Percentiles rank a stretch among this genome's conserved stretches.
These are phyloP conservation scores for Dichotomopilus funicola DNA, from an alignment of 2,329 filamentous ascomycete species.

Conservation along the genomic window DNA sequence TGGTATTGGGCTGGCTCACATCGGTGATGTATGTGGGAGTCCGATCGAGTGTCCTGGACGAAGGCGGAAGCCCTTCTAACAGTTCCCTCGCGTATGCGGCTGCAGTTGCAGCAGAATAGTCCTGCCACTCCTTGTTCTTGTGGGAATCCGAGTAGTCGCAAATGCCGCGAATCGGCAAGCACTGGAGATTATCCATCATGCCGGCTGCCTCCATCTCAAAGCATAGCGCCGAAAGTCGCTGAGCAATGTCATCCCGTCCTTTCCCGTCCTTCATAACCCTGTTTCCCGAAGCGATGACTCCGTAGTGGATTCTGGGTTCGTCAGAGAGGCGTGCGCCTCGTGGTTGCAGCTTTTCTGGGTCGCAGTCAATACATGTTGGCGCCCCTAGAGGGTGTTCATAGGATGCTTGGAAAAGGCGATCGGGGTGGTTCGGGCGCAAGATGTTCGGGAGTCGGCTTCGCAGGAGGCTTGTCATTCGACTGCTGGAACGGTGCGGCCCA, in stretches of 20 bases:
- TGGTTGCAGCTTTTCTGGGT: slow-evolving; percentile 1
- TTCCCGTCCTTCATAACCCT: slow-evolving; percentile 10
- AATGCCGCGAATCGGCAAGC: slow-evolving; percentile 31
- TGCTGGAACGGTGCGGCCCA: background rate
- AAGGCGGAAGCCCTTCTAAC: no score
- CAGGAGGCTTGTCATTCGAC: slow-evolving; percentile 2
- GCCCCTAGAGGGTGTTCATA: slow-evolving; percentile 5
- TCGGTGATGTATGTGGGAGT: no score
- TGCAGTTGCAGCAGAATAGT: slow-evolving; percentile 27
- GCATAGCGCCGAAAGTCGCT: slow-evolving; percentile 13
- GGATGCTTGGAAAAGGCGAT: slow-evolving; percentile 2
- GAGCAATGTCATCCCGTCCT: slow-evolving; percentile 2
- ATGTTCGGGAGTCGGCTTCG: background rate
- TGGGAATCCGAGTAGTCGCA: slow-evolving; percentile 33
- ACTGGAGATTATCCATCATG: slow-evolving; percentile 27
- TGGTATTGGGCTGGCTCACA: no score
- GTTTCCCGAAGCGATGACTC: slow-evolving; percentile 16
- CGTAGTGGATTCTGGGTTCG: slow-evolving; percentile 4
- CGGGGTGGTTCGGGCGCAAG: background rate
- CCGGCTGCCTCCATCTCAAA: slow-evolving; percentile 29
- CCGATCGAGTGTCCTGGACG: no score
- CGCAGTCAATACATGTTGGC: slow-evolving; percentile 1
- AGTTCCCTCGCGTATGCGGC: slow-evolving; percentile 27
- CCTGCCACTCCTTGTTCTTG: slow-evolving; percentile 29
- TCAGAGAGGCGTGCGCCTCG: background rate